Conservation (phyloP, 1,284 basidiomycete species). For the Malassezia caprae region DNA sequence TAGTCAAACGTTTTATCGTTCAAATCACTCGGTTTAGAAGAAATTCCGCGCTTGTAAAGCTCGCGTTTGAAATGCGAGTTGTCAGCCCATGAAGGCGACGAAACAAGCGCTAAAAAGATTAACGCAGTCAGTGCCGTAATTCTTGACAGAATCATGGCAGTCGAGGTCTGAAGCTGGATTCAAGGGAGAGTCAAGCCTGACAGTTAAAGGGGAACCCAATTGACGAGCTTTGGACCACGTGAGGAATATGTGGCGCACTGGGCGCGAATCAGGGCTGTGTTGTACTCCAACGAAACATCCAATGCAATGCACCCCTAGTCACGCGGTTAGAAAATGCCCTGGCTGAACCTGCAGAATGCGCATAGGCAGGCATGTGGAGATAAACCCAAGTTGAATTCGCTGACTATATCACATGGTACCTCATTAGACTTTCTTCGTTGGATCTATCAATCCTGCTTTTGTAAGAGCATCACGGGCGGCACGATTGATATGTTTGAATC, state of each 20-base stretch:
- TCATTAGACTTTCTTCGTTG: not conserved
- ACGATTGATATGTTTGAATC: conserved; percentile 45
- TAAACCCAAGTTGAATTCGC: not conserved
- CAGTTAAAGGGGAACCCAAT: not conserved
- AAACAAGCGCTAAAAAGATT: not conserved
- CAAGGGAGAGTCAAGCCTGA: not conserved
- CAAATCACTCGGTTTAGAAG: conserved; percentile 7
- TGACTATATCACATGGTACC: not conserved
- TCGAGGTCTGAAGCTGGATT: too few species aligned
- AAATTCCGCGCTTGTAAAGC: not conserved
- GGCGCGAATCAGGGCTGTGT: not conserved
- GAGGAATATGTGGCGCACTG: not conserved
- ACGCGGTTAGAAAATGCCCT: not conserved
- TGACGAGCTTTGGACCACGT: not conserved
- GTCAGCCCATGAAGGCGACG: not conserved
- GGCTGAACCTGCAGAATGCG: not conserved
- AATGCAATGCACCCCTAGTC: not conserved
- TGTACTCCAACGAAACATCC: not conserved
- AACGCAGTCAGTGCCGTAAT: not conserved
- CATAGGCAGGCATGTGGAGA: not conserved
- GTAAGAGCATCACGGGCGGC: conserved; percentile 39
- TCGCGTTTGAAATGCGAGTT: not conserved
- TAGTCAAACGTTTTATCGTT: conserved; percentile 44
- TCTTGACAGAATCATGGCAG: not conserved
- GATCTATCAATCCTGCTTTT: conserved; percentile 23